phyloP scores from a whole-genome alignment of 257 asterid genomes.

The Paulownia fortunei region DNA sequence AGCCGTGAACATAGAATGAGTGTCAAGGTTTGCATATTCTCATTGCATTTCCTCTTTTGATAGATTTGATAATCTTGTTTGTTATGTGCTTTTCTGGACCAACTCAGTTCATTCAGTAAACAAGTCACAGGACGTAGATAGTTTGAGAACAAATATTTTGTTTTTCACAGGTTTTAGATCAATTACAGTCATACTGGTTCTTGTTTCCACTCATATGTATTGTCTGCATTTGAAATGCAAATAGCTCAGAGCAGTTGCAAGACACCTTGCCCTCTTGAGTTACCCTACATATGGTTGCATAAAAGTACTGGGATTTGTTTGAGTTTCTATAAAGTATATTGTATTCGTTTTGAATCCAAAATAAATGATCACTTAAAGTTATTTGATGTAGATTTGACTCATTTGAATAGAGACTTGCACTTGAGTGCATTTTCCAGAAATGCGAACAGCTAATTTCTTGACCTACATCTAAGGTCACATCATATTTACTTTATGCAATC shows the following conservation, averaged over 20 bases:
- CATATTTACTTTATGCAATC: constrained; percentile 12
- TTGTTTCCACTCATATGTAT: not conserved
- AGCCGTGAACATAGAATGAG: not conserved
- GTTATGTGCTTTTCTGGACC: constrained; percentile 22
- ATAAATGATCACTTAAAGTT: not conserved
- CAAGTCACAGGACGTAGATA: constrained; percentile 17
- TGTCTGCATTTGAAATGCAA: constrained; percentile 22
- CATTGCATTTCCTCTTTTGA: not conserved
- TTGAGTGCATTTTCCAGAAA: constrained; percentile 17
- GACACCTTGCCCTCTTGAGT: not conserved
- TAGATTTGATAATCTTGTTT: not conserved
- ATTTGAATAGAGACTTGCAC: not conserved
- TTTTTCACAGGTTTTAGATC: constrained; percentile 6
- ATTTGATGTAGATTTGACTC: not conserved
- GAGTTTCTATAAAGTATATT: not conserved
- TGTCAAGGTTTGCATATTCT: not conserved
- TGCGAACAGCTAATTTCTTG: constrained; percentile 18
- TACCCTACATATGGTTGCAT: not conserved
- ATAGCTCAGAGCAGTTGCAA: not conserved
- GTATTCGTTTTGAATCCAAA: not conserved
- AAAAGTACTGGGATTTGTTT: not conserved
- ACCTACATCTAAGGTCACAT: not conserved
- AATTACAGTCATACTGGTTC: not conserved
- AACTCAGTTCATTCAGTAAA: constrained; percentile 37
- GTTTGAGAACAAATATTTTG: not conserved